Percentiles rank a stretch among this genome's conserved stretches.
phyloP scores from a whole-genome alignment of 2,329 filamentous ascomycete species.

The Pyricularia grisea region DNA sequence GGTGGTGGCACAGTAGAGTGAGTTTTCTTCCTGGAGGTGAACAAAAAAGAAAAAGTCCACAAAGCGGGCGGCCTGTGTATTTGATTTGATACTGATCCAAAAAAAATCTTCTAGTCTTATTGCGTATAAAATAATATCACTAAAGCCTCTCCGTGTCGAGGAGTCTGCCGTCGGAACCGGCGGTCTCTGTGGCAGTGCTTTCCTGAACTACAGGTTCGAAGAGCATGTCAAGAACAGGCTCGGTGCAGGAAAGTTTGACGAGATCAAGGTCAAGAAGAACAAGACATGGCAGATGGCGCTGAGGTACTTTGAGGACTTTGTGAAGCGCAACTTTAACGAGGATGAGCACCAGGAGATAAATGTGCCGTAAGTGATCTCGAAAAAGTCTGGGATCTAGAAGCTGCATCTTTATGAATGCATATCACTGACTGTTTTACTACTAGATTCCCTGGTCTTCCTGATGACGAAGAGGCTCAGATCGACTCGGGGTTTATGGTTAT shows the following conservation, averaged over 20 bases:
- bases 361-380: conserved; percentile 48
- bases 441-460: conserved; percentile 63
- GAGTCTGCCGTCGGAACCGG: conserved; percentile 75
- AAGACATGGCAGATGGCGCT: conserved; percentile 76
- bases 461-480: conserved; percentile 65
- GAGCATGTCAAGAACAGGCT: conserved; percentile 63
- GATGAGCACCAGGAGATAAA: conserved; percentile 71
- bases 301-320: conserved; percentile 74
- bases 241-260: conserved; percentile 56
- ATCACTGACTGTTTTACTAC: conserved; percentile 5
- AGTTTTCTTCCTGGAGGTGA: conserved; percentile 19
- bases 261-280: conserved; percentile 68
- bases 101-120: conserved; percentile 43
- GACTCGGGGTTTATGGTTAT: conserved; percentile 71
- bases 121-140: conserved; percentile 69
- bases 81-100: not conserved
- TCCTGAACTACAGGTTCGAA: conserved; percentile 73
- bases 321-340: conserved; percentile 75
- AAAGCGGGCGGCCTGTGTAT: not conserved
- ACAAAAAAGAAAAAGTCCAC: no score
- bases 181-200: conserved; percentile 67
- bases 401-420: not conserved
- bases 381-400: no score
- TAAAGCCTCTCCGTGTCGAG: conserved; percentile 63
- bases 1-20: conserved; percentile 60